Evolutionary conservation across 2,329 filamentous ascomycete genomes (phyloP).

Genomic region (Polytolypa hystricis): DNA sequence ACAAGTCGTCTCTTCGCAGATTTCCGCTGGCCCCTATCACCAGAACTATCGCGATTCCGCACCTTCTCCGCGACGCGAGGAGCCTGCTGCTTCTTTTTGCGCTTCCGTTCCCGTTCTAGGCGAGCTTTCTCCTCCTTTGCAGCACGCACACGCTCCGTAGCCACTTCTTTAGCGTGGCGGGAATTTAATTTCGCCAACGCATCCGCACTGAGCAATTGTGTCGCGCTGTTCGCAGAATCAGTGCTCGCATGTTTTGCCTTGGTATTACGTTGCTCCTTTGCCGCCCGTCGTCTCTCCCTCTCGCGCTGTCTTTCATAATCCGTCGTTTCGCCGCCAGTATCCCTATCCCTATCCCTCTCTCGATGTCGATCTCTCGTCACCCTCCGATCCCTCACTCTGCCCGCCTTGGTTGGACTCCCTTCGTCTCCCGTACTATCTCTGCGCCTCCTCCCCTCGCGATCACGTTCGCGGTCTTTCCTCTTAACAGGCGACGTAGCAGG

Average conservation of each 20-base stretch:
- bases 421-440: constrained; percentile 19
- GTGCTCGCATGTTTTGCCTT: constrained; percentile 29
- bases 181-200: constrained; percentile 57
- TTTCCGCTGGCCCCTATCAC: constrained; percentile 17
- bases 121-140: constrained; percentile 19
- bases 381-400: constrained; percentile 11
- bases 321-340: constrained; percentile 4
- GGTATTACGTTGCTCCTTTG: constrained; percentile 13
- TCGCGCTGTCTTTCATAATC: constrained; percentile 9
- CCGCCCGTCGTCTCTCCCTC: constrained; percentile 9
- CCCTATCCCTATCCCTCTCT: constrained; percentile 12
- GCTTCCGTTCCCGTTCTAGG: constrained; percentile 26
- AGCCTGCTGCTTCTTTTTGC: constrained; percentile 14
- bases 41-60: constrained; percentile 9
- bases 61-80: constrained; percentile 10
- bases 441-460: constrained; percentile 23
- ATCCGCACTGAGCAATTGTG: constrained; percentile 37
- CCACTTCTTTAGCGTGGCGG: constrained; percentile 46
- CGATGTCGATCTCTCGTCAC: constrained; percentile 10
- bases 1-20: constrained; percentile 48
- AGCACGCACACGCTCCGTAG: constrained; percentile 33
- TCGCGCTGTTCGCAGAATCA: constrained; percentile 33
- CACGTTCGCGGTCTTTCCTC: constrained; percentile 22
- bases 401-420: constrained; percentile 16
- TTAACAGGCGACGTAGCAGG: constrained; percentile 27